Conservation (phyloP, 73 alveolate genomes). For the Paramecium biaurelia region DNA sequence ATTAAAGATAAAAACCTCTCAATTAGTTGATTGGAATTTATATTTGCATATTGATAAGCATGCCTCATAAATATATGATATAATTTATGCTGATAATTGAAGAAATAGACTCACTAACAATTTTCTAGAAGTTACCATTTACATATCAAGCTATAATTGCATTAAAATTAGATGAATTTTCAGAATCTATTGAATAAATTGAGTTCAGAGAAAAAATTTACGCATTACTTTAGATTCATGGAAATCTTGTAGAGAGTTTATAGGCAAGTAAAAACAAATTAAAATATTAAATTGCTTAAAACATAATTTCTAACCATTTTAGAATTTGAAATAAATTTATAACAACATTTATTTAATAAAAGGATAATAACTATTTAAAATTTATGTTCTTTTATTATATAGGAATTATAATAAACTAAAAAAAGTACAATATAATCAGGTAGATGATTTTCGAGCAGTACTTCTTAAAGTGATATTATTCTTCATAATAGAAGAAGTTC, state of each 20-base stretch:
- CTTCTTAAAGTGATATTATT: neutral
- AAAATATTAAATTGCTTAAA: neutral
- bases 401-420: too few relatives aligned
- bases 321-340: neutral
- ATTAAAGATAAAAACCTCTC: neutral
- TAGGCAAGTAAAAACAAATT: neutral
- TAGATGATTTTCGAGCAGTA: neutral
- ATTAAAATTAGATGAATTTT: conserved; percentile 12
- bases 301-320: neutral
- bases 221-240: neutral
- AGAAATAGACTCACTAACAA: neutral
- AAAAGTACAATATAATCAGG: neutral
- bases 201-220: neutral
- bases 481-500: neutral
- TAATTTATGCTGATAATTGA: neutral
- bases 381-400: neutral
- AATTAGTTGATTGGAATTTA: neutral
- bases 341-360: neutral
- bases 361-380: too few relatives aligned
- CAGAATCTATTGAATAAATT: neutral
- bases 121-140: neutral
- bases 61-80: neutral
- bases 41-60: neutral
- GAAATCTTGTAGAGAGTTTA: neutral
- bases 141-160: neutral